Evolutionary conservation across 257 asterid genomes (phyloP).

Genomic region (Paraleonurus japonicus): DNA sequence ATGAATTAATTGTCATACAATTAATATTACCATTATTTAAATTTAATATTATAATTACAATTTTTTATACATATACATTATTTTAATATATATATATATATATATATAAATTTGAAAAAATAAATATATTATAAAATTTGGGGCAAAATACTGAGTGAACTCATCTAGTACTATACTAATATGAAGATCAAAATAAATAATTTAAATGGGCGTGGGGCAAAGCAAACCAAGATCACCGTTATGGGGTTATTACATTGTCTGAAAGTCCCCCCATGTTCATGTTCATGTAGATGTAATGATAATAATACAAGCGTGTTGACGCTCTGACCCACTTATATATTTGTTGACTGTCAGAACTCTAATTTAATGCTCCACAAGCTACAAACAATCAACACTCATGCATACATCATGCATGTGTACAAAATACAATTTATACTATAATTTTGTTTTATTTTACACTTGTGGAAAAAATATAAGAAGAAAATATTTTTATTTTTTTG

Average conservation of each 20-base stretch:
- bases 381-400: constrained; percentile 1
- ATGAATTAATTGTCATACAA: too few species aligned
- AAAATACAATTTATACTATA: neutral
- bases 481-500: too few species aligned
- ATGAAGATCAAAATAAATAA: too few species aligned
- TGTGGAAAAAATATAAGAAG: neutral
- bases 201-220: constrained; percentile 13
- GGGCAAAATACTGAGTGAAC: too few species aligned
- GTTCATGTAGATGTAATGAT: neutral
- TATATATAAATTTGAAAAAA: too few species aligned
- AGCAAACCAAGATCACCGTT: constrained; percentile 18
- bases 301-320: constrained; percentile 15
- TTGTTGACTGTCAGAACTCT: constrained; percentile 18
- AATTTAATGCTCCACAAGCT: neutral
- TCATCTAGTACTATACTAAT: too few species aligned
- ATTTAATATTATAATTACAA: too few species aligned
- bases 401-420: neutral
- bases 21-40: too few species aligned
- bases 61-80: too few species aligned
- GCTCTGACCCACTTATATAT: constrained; percentile 6
- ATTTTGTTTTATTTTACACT: neutral
- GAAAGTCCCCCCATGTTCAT: too few species aligned
- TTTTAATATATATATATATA: too few species aligned
- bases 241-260: constrained; percentile 4
- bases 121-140: too few species aligned